Base-by-base conservation (phyloP, 2,329 filamentous ascomycete species). In the Mycosphaerella sp. region DNA sequence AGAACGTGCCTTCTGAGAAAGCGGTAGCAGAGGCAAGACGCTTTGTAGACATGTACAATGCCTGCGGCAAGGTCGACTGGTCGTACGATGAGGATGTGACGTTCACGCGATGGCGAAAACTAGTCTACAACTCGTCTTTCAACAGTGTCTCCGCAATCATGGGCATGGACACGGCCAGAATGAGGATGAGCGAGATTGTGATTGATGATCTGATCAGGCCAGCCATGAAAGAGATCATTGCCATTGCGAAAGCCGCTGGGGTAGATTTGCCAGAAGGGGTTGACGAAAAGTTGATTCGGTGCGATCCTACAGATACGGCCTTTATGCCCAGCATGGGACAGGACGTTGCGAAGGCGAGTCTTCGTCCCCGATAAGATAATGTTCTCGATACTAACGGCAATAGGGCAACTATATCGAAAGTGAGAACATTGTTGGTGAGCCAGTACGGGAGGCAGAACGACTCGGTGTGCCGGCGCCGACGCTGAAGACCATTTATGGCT, bases 351-450 rank as follows among this genome's bases (percentile, higher is more conserved):
- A 80, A 81, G 70, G 63, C 58, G 72, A 42, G 55, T 23, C 7
- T 48, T 39, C 5, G 6, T 12, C 8, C 21, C 6, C 26, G 6
- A 29, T 29, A 29, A 6, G 26, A 29, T 29, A 6, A 29, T 29
- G 26, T 7, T 6, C 26, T 29, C 26, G 23, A 46, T 65, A 46
- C 51, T 21, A 31, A n/a, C 5, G 26, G 26, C 26, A 9, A 38
- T 17, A 62, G 75, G 75, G 78, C 12, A 81, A 80, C 60, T 78
- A 74, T 49, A 77, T 79, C 55, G 80, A 83, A 64, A 73, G 76
- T 45, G 79, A 82, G 63, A 80, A 76, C 57, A 73, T 82, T 36
- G 65, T 82, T 3, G 79, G 79, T 1, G 80, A 82, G 67, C 78
- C 79, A n/a, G 56, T 82, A 44, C 68, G 76, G 2, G 79, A 78